Conservation (phyloP, 148 eudicot species). For the Spergularia marina region DNA sequence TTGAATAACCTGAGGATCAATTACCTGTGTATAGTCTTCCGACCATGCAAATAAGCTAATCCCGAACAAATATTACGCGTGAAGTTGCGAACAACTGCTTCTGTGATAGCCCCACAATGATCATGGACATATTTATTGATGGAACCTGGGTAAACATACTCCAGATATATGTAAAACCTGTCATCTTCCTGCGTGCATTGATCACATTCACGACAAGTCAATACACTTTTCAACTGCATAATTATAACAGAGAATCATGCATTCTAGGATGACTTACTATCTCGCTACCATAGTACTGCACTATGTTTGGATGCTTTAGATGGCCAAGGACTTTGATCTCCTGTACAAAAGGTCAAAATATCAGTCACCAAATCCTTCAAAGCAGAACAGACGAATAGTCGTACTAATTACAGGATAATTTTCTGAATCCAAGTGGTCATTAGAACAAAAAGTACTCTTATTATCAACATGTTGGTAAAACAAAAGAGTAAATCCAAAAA, state of each 20-base stretch:
- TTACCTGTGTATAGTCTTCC: conserved; percentile 90
- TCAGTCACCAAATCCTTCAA: not conserved
- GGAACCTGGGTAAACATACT: conserved; percentile 97
- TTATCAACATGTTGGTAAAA: no score
- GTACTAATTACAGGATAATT: not conserved
- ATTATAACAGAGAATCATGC: not conserved
- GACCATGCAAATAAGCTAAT: conserved; percentile 86
- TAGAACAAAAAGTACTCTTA: no score
- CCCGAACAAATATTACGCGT: conserved; percentile 94
- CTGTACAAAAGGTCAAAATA: conserved; percentile 36
- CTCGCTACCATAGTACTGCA: conserved; percentile 95
- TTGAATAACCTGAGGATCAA: not conserved
- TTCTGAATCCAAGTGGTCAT: no score
- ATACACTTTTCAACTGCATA: not conserved
- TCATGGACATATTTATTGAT: conserved; percentile 75
- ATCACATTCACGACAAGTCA: conserved; percentile 14
- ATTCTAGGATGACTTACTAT: conserved; percentile 53
- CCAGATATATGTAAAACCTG: conserved; percentile 77
- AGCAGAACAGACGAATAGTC: not conserved
- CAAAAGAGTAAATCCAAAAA: no score
- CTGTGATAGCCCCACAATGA: conserved; percentile 85
- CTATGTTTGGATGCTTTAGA: conserved; percentile 88
- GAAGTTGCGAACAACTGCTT: conserved; percentile 86
- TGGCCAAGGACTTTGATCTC: conserved; percentile 83
- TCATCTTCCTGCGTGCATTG: conserved; percentile 58